A percentile compares a stretch with the other conserved stretches of the same genome.
phyloP scores from a whole-genome alignment of 2,329 filamentous ascomycete genomes.

The Colletotrichum siamense region DNA sequence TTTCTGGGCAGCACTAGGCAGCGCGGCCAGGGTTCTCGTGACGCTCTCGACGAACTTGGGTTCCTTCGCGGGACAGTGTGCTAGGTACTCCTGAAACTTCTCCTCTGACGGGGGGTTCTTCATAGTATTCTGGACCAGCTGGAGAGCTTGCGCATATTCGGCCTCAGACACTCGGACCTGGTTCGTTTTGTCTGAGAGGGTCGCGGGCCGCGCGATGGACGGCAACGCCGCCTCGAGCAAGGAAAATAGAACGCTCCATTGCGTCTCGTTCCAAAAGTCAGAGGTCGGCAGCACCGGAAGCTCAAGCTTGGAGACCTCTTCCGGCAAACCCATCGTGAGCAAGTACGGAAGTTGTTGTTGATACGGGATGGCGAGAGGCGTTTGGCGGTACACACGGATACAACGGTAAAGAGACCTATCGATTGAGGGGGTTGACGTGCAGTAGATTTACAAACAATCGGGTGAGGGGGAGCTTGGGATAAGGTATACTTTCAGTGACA shows the following conservation, averaged over 20 bases:
- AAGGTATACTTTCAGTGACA: slow-evolving; percentile 4
- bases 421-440: background rate
- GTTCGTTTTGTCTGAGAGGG: slow-evolving; percentile 38
- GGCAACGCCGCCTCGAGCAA: slow-evolving; percentile 67
- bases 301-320: background rate
- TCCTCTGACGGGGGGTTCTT: slow-evolving; percentile 43
- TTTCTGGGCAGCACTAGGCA: slow-evolving; percentile 36
- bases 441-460: background rate
- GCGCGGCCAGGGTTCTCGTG: slow-evolving; percentile 43
- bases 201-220: slow-evolving; percentile 53
- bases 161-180: slow-evolving; percentile 53
- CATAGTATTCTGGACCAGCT: slow-evolving; percentile 39
- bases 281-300: slow-evolving; percentile 25
- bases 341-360: background rate
- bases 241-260: slow-evolving; percentile 61
- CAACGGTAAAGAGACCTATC: background rate
- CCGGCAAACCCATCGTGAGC: slow-evolving; percentile 2
- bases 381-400: background rate
- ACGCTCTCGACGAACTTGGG: slow-evolving; percentile 58
- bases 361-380: background rate
- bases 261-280: slow-evolving; percentile 48
- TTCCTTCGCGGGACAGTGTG: slow-evolving; percentile 55
- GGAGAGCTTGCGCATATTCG: slow-evolving; percentile 54
- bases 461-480: slow-evolving; percentile 2
- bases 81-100: slow-evolving; percentile 58